Evolutionary conservation across 2,329 filamentous ascomycete genomes (phyloP).

Genomic region (Pyrenochaeta sp.): DNA sequence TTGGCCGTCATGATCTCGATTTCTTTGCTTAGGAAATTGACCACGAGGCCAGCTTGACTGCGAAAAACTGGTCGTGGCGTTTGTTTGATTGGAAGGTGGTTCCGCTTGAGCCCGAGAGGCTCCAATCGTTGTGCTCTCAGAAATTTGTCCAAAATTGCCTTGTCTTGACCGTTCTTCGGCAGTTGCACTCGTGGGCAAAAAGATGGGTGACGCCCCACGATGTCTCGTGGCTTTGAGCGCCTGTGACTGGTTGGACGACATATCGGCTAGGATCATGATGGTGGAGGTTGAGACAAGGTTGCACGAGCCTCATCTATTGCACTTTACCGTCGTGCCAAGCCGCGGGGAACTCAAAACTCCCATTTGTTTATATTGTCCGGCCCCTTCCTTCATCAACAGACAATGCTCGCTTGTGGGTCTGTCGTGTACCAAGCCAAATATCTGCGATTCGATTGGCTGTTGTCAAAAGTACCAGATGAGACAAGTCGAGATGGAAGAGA

Average conservation of each 20-base stretch:
- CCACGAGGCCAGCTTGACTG: neutral
- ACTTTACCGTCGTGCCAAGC: slow-evolving; percentile 24
- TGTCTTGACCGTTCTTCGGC: slow-evolving; percentile 18
- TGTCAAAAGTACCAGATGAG: neutral
- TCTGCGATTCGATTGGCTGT: slow-evolving; percentile 4
- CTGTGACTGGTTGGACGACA: slow-evolving; percentile 1
- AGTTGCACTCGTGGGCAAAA: slow-evolving; percentile 6
- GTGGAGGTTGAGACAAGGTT: slow-evolving; percentile 17
- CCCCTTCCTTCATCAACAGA: slow-evolving; percentile 2
- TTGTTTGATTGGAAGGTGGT: neutral
- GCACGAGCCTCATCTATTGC: slow-evolving; percentile 20
- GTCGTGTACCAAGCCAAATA: neutral
- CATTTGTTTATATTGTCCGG: slow-evolving; percentile 16
- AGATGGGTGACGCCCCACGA: slow-evolving; percentile 10
- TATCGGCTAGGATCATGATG: slow-evolving; percentile 5
- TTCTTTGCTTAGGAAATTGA: neutral
- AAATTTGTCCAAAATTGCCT: slow-evolving; percentile 7
- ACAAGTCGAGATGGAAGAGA: neutral
- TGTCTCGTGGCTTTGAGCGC: neutral
- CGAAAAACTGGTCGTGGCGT: neutral
- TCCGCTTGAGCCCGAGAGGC: slow-evolving; percentile 4
- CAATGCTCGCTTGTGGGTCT: neutral
- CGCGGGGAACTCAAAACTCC: slow-evolving; percentile 11
- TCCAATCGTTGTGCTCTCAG: neutral
- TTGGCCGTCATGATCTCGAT: no score